Percentiles rank a stretch among this genome's conserved stretches.
phyloP scores from a whole-genome alignment of 106 monocot genomes.

The Cymbidium sinense region DNA sequence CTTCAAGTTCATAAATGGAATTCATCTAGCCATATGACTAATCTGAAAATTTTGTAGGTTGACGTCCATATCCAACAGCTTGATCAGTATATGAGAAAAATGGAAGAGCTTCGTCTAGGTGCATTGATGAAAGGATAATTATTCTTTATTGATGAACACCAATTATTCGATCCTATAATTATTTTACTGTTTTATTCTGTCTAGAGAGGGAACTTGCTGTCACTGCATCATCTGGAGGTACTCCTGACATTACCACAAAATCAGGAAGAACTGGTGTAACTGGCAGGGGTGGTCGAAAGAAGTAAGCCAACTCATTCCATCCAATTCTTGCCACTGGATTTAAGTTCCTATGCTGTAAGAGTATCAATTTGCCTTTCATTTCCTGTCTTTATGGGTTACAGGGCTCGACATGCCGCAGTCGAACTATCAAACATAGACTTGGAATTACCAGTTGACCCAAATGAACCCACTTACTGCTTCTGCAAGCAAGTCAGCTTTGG shows the following conservation, averaged over 20 bases:
- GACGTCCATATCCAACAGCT: conserved; percentile 89
- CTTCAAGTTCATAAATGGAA: too few relatives aligned
- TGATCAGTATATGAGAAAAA: conserved; percentile 82
- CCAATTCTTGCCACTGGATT: neutral
- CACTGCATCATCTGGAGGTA: conserved; percentile 13
- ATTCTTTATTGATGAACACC: neutral
- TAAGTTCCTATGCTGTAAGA: neutral
- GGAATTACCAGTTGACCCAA: conserved; percentile 92
- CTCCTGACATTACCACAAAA: conserved; percentile 28
- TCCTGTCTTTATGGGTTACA: conserved; percentile 8
- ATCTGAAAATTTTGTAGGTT: conserved; percentile 49
- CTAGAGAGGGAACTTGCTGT: conserved; percentile 50
- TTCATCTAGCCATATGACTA: neutral
- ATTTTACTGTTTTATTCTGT: neutral
- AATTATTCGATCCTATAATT: too few relatives aligned
- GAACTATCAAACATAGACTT: conserved; percentile 51
- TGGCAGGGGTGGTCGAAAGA: conserved; percentile 75
- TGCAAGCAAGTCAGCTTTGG: conserved; percentile 99
- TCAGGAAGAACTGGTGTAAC: conserved; percentile 49
- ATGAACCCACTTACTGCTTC: conserved; percentile 95
- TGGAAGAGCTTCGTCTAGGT: conserved; percentile 76
- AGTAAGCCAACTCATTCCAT: conserved; percentile 30
- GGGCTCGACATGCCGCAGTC: conserved; percentile 26
- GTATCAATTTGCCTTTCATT: too few relatives aligned
- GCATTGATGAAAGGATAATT: neutral